Evolutionary conservation across 257 asterid genomes (phyloP).

Genomic region (Eucommia ulmoides): DNA sequence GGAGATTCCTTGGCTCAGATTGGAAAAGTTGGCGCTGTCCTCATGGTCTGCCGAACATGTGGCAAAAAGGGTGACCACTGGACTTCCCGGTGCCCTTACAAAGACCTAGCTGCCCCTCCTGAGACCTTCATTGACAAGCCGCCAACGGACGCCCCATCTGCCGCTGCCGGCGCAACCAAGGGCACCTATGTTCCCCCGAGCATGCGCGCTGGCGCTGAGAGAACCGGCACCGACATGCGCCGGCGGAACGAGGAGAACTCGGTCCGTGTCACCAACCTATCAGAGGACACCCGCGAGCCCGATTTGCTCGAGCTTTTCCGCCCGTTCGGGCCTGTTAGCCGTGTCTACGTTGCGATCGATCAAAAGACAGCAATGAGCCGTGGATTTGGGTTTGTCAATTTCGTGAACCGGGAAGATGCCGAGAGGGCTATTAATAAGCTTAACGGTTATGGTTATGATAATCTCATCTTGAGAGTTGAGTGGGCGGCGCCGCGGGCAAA

Average conservation of each 20-base stretch:
- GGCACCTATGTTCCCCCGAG: slow-evolving; percentile 7
- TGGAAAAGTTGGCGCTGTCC: slow-evolving; percentile 2
- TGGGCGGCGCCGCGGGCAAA: slow-evolving; percentile 94
- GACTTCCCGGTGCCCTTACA: slow-evolving; percentile 11
- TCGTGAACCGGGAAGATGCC: slow-evolving; percentile 72
- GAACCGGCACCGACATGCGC: slow-evolving; percentile 4
- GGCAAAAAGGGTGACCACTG: slow-evolving; percentile 8
- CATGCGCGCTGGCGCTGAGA: slow-evolving; percentile 3
- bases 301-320: slow-evolving; percentile 9
- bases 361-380: slow-evolving; percentile 74
- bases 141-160: not conserved
- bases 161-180: not conserved
- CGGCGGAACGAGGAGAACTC: slow-evolving; percentile 11
- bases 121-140: slow-evolving; percentile 2
- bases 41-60: slow-evolving; percentile 11
- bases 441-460: slow-evolving; percentile 83
- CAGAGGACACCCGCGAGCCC: slow-evolving; percentile 8
- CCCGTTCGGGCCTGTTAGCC: slow-evolving; percentile 53
- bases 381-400: slow-evolving; percentile 89
- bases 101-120: slow-evolving; percentile 5
- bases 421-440: slow-evolving; percentile 92
- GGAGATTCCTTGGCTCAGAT: slow-evolving; percentile 2
- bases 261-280: slow-evolving; percentile 6
- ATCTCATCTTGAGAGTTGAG: slow-evolving; percentile 86
- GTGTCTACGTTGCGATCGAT: slow-evolving; percentile 80